These are phyloP conservation scores for Epichloe amarillans DNA, from an alignment of 2,329 filamentous ascomycete species.

Conservation along the genomic window DNA sequence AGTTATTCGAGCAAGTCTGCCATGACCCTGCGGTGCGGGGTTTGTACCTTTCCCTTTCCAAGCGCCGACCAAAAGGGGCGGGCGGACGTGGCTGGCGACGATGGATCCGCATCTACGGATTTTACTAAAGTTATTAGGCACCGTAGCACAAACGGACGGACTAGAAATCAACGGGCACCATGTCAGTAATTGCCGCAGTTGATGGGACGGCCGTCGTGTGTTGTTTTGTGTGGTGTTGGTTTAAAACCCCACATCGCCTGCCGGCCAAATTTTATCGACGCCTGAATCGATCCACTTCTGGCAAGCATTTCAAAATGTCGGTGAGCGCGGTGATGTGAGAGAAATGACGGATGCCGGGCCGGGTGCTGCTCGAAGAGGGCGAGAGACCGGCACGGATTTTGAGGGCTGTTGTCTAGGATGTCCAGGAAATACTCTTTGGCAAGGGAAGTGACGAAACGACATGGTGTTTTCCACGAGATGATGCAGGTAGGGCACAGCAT, in stretches of 20 bases:
- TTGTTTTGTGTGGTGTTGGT: background rate
- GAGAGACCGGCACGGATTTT: background rate
- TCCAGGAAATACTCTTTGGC: background rate
- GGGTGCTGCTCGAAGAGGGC: background rate
- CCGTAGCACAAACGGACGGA: too few species aligned
- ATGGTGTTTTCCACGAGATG: background rate
- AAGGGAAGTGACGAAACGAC: background rate
- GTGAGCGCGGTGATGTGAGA: slow-evolving; percentile 4
- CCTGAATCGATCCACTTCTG: slow-evolving; percentile 1
- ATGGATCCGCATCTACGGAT: too few species aligned
- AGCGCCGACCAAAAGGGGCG: background rate
- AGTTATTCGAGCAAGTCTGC: background rate
- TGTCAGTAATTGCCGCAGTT: background rate
- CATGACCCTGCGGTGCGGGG: background rate
- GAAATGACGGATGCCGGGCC: background rate
- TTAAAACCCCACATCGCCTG: slow-evolving; percentile 1
- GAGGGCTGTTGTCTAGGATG: background rate
- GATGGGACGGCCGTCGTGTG: background rate
- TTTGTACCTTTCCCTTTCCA: background rate
- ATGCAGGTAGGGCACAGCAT: background rate
- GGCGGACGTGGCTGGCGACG: background rate
- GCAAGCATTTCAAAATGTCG: slow-evolving; percentile 6
- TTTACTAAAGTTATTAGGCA: too few species aligned
- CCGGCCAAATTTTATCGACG: slow-evolving; percentile 1
- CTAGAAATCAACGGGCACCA: background rate